phyloP scores from a whole-genome alignment of 345 rosid species.

The Citrus unshiu region DNA sequence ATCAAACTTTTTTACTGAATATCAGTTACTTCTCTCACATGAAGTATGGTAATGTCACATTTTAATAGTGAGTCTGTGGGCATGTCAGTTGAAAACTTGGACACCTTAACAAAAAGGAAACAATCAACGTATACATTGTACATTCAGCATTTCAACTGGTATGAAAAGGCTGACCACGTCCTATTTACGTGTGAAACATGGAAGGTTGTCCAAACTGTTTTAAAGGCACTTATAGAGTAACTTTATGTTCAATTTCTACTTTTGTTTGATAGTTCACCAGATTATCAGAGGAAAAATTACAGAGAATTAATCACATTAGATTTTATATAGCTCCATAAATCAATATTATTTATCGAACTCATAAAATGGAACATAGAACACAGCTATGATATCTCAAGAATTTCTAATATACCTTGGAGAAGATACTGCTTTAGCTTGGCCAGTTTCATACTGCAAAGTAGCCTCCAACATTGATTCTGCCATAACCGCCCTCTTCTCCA shows the following conservation, averaged over 20 bases:
- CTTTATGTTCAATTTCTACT: background rate
- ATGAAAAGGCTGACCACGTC: background rate
- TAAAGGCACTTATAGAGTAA: background rate
- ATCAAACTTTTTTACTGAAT: background rate
- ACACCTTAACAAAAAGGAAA: background rate
- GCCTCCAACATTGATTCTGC: conserved; percentile 95
- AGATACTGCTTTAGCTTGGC: conserved; percentile 64
- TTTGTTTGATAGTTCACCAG: background rate
- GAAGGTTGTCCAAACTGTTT: background rate
- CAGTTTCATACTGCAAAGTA: conserved; percentile 72
- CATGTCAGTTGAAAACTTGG: no score
- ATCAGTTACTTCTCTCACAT: background rate
- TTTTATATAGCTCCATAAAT: background rate
- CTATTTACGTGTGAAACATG: background rate
- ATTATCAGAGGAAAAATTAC: background rate
- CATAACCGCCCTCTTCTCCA: conserved; percentile 84
- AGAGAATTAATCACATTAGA: background rate
- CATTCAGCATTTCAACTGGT: background rate
- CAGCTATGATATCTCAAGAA: background rate
- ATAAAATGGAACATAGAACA: background rate
- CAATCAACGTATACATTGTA: background rate
- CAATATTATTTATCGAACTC: background rate
- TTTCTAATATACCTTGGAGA: conserved; percentile 50
- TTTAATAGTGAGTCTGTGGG: background rate
- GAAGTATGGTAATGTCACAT: background rate